Base-by-base conservation (phyloP, 2,329 filamentous ascomycete genomes). In the Pseudogymnoascus sp. region DNA sequence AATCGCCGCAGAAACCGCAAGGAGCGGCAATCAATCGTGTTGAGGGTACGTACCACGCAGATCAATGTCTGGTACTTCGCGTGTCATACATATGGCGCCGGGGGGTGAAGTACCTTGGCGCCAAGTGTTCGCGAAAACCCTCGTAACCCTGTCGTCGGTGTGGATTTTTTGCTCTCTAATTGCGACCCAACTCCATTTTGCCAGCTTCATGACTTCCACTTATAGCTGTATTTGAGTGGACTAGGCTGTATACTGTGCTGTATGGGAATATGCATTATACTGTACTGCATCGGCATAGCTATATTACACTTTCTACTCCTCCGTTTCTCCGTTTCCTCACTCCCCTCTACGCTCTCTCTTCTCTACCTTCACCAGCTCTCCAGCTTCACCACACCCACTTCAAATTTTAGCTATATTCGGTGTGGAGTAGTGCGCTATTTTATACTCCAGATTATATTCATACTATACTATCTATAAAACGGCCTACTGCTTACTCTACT, bases 41-140 rank as follows among this genome's bases (percentile, higher is more conserved):
- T 16, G 44, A 2, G 14, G 44, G 44, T 50, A 50, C 44, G 44
- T 50, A 50, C 44, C 44, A 29, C 44, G 44, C 1, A 50, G 44
- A 50, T 50, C 44, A 50, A 50, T 50, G 44, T 50, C 44, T 50
- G 24, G 44, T 50, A 50, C 44, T 50, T 50, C 44, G 44, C 44
- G 44, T 50, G 24, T 29, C 44, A 16, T 50, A 50, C 44, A 50
- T 50, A 50, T 50, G 44, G 44, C 44, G 44, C 24, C 16, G 24
- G 44, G 44, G 44, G 24, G 2, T 4, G 3, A 50, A 29, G 44
- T 50, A 50, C 44, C 40, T 44, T 44, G 44, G 44, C 44, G 44
- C 44, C 24, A 50, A 50, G 44, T 6, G 31, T n/a, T 29, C 7
- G 11, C 19, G 10, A 26, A 50, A n/a, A n/a, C n/a, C n/a, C n/a